Percentiles rank a stretch among this genome's conserved stretches.
Evolutionary conservation across 208 protist species (phyloP).

Genomic region (Tritrichomonas musculus): DNA sequence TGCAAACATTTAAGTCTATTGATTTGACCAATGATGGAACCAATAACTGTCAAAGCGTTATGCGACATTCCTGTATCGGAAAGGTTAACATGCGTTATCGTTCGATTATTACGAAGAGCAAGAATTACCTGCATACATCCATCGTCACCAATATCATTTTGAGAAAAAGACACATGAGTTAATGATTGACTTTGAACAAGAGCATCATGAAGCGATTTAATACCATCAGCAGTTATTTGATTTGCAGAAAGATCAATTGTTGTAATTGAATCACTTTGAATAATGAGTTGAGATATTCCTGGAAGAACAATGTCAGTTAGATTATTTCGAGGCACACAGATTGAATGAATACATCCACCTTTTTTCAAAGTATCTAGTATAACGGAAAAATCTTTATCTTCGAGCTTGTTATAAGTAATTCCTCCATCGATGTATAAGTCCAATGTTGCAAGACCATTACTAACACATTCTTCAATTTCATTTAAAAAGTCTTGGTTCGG

Average conservation of each 20-base stretch:
- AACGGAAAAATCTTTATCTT: background rate
- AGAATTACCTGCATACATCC: background rate
- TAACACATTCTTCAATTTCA: background rate
- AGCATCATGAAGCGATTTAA: background rate
- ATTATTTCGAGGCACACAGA: background rate
- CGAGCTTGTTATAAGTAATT: background rate
- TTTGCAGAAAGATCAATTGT: background rate
- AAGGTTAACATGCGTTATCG: background rate
- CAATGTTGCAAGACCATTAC: background rate
- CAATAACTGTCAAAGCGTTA: background rate
- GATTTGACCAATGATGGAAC: background rate
- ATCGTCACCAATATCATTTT: slow-evolving; percentile 10
- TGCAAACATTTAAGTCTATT: background rate
- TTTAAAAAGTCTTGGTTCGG: background rate
- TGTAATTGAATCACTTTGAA: background rate
- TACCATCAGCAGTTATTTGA: background rate
- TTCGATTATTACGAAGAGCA: background rate
- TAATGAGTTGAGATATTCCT: background rate
- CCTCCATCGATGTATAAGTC: background rate
- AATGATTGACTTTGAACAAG: background rate
- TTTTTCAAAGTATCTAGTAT: slow-evolving; percentile 5
- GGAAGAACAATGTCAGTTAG: background rate
- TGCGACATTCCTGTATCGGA: slow-evolving; percentile 11
- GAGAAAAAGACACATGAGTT: background rate
- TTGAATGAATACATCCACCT: background rate